Conservation (phyloP, 108 stramenopile species). For the Skeletonema tropicum region DNA sequence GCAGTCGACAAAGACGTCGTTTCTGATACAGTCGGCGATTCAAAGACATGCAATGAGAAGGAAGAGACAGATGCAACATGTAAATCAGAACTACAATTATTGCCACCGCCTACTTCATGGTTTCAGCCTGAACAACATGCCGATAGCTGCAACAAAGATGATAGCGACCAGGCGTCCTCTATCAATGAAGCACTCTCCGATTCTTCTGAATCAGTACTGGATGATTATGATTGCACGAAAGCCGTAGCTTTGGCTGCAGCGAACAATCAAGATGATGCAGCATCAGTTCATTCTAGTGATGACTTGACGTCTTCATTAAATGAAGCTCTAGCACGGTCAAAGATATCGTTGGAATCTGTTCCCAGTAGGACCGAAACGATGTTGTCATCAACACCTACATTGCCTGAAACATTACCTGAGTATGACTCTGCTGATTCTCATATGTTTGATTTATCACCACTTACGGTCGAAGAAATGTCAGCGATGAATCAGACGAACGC, state of each 20-base stretch:
- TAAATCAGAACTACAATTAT: neutral
- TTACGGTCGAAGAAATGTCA: conserved; percentile 14
- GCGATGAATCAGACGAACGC: conserved; percentile 8
- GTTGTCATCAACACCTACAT: neutral
- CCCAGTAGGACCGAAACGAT: neutral
- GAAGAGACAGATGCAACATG: neutral
- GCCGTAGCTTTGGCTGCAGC: neutral
- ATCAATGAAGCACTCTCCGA: neutral
- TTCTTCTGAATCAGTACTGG: conserved; percentile 1
- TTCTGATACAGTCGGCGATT: neutral
- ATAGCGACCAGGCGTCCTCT: neutral
- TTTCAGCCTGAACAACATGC: conserved; percentile 12
- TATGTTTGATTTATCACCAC: conserved; percentile 27
- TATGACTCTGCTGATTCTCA: conserved; percentile 23
- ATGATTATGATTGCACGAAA: conserved; percentile 2
- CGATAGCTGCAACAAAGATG: neutral
- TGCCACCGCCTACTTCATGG: conserved; percentile 30
- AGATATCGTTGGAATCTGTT: neutral
- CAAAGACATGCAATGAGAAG: neutral
- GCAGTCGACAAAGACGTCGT: neutral
- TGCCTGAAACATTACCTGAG: conserved; percentile 30
- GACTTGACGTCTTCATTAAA: neutral
- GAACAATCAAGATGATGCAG: neutral
- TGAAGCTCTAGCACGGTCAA: neutral
- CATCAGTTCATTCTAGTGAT: neutral